Evolutionary conservation across 2,329 filamentous ascomycete genomes (phyloP).

Genomic region (Triangularia verruculosa): DNA sequence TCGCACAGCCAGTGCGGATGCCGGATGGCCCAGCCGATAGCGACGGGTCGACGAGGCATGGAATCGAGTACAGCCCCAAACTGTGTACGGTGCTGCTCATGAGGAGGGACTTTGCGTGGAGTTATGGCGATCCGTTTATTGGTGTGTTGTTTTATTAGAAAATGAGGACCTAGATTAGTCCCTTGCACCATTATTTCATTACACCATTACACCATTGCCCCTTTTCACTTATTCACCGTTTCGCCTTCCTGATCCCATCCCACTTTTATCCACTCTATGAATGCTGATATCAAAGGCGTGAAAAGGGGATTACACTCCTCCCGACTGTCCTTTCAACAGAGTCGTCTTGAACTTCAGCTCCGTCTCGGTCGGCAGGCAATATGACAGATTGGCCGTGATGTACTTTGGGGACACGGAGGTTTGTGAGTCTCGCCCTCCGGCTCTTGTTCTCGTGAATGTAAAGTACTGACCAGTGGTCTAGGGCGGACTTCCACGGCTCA

Average conservation of each 20-base stretch:
- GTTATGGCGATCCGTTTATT: constrained; percentile 71
- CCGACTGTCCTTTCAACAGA: constrained; percentile 67
- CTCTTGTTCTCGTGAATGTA: background rate
- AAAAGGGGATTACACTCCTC: constrained; percentile 62
- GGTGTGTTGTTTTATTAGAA: constrained; percentile 44
- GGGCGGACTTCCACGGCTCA: constrained; percentile 75
- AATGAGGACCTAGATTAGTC: no score
- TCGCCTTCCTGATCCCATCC: no score
- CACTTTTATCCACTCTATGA: background rate
- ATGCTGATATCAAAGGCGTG: background rate
- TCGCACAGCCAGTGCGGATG: constrained; percentile 62
- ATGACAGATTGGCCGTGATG: constrained; percentile 71
- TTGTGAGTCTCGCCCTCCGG: constrained; percentile 41
- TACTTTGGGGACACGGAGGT: constrained; percentile 75
- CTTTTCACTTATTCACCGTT: no score
- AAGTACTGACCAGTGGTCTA: background rate
- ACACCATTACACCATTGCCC: background rate
- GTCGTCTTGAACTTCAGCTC: constrained; percentile 76
- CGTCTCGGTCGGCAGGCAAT: constrained; percentile 68
- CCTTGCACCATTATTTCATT: no score
- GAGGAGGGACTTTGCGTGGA: constrained; percentile 67
- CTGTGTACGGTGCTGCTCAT: constrained; percentile 60
- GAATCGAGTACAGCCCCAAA: constrained; percentile 27
- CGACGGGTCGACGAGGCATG: constrained; percentile 33
- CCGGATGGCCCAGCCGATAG: constrained; percentile 41